phyloP scores from a whole-genome alignment of 257 asterid species.

The Solanum acaule region DNA sequence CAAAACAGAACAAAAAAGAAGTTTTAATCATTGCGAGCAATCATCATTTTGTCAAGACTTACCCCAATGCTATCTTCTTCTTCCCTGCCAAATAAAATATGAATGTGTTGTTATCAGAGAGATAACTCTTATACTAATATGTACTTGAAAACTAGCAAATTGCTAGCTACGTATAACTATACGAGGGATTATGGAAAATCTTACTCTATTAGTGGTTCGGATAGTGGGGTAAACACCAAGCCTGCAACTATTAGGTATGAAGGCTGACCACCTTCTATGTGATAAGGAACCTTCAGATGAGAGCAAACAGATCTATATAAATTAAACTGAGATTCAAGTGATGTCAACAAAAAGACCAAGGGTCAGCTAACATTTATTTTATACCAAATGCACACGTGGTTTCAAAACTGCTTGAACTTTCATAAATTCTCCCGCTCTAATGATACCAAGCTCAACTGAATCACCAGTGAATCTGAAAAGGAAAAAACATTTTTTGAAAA shows the following conservation, averaged over 20 bases:
- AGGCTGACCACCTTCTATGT: constrained; percentile 87
- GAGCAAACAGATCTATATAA: constrained; percentile 10
- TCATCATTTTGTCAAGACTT: not conserved
- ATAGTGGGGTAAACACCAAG: constrained; percentile 94
- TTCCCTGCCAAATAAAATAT: constrained; percentile 42
- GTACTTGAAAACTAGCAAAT: not conserved
- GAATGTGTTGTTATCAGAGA: not conserved
- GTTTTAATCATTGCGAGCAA: not conserved
- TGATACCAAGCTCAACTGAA: constrained; percentile 75
- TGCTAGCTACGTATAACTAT: not conserved
- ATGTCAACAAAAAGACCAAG: not conserved
- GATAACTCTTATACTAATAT: not conserved
- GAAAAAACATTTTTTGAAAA: not conserved
- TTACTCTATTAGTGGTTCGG: constrained; percentile 86
- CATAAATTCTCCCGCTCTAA: constrained; percentile 62
- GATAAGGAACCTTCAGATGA: constrained; percentile 78
- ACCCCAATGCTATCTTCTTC: constrained; percentile 96
- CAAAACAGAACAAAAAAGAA: not conserved
- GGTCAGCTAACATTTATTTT: constrained; percentile 2
- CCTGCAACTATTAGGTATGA: constrained; percentile 92
- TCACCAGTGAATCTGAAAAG: constrained; percentile 71
- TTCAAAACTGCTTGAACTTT: constrained; percentile 59
- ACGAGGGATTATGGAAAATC: constrained; percentile 7
- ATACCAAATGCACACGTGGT: constrained; percentile 81
- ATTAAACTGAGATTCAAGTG: constrained; percentile 1